Evolutionary conservation across 768 basidiomycete species (phyloP).

Genomic region (Suillus variegatus): DNA sequence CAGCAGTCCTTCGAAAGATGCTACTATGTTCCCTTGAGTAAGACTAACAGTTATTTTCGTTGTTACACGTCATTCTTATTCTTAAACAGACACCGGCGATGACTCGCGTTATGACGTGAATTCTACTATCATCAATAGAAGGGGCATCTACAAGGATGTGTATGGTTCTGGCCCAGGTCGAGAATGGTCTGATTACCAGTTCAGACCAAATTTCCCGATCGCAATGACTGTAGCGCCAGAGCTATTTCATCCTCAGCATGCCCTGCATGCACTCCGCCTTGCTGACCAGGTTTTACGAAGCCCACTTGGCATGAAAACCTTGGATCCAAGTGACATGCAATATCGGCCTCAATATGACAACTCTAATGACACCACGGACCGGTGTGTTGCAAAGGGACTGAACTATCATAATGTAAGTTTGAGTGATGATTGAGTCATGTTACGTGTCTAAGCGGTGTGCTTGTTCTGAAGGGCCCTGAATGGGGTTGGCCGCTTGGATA

Average conservation of each 20-base stretch:
- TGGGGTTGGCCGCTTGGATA: conserved; percentile 97
- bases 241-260: conserved; percentile 81
- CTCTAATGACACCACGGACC: conserved; percentile 85
- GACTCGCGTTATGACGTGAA: conserved; percentile 75
- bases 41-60: conserved; percentile 18
- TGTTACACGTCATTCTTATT: conserved; percentile 1
- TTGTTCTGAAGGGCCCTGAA: conserved; percentile 68
- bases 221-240: conserved; percentile 98
- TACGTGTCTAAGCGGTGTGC: conserved; percentile 17
- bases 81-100: conserved; percentile 58
- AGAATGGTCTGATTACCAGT: conserved; percentile 98
- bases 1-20: conserved; percentile 85
- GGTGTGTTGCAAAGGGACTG: conserved; percentile 84
- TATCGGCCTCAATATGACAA: conserved; percentile 95
- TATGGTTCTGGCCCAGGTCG: conserved; percentile 84
- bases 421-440: conserved; percentile 9
- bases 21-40: conserved; percentile 87
- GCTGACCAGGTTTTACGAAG: conserved; percentile 80
- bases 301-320: conserved; percentile 95
- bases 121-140: conserved; percentile 71
- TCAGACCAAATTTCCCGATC: conserved; percentile 91
- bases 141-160: conserved; percentile 99
- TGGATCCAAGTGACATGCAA: conserved; percentile 85
- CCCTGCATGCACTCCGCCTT: conserved; percentile 75
- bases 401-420: conserved; percentile 86